Evolutionary conservation across 148 eudicot species (phyloP).

Genomic region (Chenopodium berlandieri): DNA sequence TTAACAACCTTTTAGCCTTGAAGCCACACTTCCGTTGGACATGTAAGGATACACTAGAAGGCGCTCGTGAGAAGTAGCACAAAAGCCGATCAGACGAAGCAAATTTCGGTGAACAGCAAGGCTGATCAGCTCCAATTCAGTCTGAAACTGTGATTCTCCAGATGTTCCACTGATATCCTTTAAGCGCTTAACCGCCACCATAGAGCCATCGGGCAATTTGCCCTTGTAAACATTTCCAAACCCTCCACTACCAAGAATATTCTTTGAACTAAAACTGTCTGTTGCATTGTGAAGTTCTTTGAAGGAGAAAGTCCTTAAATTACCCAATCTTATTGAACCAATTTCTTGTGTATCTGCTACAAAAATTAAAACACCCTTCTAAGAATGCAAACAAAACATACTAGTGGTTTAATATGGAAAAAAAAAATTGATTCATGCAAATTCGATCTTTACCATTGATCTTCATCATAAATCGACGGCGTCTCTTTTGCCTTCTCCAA

Average conservation of each 20-base stretch:
- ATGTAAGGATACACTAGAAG: constrained; percentile 94
- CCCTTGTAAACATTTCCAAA: constrained; percentile 95
- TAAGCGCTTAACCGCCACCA: constrained; percentile 85
- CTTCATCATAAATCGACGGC: constrained; percentile 55
- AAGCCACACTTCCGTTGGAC: constrained; percentile 98
- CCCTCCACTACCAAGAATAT: constrained; percentile 94
- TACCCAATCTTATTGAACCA: constrained; percentile 61
- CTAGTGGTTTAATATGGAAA: background rate
- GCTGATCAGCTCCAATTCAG: constrained; percentile 90
- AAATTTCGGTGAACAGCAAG: constrained; percentile 87
- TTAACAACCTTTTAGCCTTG: constrained; percentile 76
- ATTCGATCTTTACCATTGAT: constrained; percentile 48
- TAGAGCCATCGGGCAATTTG: constrained; percentile 62
- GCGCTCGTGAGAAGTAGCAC: constrained; percentile 75
- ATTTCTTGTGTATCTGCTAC: constrained; percentile 69
- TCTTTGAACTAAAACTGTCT: constrained; percentile 74
- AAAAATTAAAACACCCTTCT: constrained; percentile 19
- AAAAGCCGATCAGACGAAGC: constrained; percentile 78
- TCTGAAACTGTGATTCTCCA: constrained; percentile 83
- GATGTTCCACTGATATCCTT: constrained; percentile 80
- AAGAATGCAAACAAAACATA: background rate
- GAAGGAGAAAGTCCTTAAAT: constrained; percentile 68
- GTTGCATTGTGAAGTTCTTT: constrained; percentile 81
- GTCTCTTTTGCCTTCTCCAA: constrained; percentile 49
- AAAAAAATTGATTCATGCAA: background rate